Evolutionary conservation across 2,329 filamentous ascomycete species (phyloP), one percentile per base, ranked within the genome.

Genomic region (Phaeomoniella chlamydospora): DNA sequence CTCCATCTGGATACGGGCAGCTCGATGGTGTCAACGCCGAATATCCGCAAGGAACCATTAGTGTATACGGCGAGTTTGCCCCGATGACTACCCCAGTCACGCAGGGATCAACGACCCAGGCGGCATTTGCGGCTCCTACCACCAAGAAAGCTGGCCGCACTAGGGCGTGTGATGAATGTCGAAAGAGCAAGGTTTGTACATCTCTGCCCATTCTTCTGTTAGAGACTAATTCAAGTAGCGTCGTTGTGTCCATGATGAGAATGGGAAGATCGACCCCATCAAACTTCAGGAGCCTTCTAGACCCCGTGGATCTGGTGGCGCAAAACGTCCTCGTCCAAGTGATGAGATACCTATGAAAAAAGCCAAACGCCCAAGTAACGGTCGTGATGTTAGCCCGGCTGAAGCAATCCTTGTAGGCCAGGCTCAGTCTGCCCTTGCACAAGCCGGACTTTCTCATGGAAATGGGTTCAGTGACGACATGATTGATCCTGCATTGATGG

Each of bases 181-280:
- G 74, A 32, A 77, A 75, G 51, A 77, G 72, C 63, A 78, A 78
- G 64, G 74, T 76, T 50, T 53, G 67, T 55, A 29, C 19, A 35
- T 4, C 15, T 30, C 16, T 29, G 10, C 18, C 13, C 38, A 31
- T 36, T 22, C 15, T 35, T 30, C 30, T 15, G 29, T 43, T 45
- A 52, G 46, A 49, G 40, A 48, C 31, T 15, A 16, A 14, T 38
- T 44, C 31, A 43, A 35, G 26, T 43, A 78, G 73, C 72, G 74
- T 39, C 72, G 74, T 47, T 79, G 74, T 48, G 74, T 78, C 34
- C 74, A 79, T 47, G 74, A 78, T 46, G 72, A 77, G 44, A 67
- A 70, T 43, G 74, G 74, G 34, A 68, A 72, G 38, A 65, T 78
- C 16, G 74, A 79, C 50, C 74, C 73, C 2, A 54, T 74, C 46